Conservation (phyloP, 202 grass and related monocot species). For the Setaria italica region DNA sequence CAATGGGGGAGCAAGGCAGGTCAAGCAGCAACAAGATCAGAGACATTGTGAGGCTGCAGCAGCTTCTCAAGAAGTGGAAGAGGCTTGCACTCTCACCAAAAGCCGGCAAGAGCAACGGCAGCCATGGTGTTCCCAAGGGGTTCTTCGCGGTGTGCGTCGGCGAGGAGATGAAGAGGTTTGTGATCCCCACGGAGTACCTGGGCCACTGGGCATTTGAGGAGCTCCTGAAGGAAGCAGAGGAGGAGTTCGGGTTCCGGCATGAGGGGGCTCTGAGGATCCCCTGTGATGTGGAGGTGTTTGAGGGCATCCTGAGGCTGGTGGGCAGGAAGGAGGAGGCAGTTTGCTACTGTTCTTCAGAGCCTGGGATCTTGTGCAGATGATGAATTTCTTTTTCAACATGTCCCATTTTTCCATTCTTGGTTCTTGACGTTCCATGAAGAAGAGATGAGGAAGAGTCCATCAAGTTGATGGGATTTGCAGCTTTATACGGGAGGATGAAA, state of each 20-base stretch:
- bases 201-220: conserved; percentile 68
- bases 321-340: conserved; percentile 52
- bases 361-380: conserved; percentile 51
- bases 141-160: conserved; percentile 78
- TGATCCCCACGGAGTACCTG: conserved; percentile 78
- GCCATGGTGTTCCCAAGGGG: conserved; percentile 53
- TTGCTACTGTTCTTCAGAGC: conserved; percentile 53
- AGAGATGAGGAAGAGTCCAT: conserved; percentile 4
- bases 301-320: conserved; percentile 64
- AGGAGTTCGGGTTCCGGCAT: conserved; percentile 86
- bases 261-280: conserved; percentile 78
- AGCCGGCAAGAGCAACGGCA: conserved; percentile 31
- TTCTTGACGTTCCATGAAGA: conserved; percentile 30
- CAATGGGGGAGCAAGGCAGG: conserved; percentile 53
- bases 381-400: background rate
- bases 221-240: conserved; percentile 75
- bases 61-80: conserved; percentile 89
- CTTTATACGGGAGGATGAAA: background rate
- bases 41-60: conserved; percentile 75
- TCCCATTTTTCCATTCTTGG: conserved; percentile 38
- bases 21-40: conserved; percentile 72
- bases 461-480: background rate
- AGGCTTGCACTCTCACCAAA: conserved; percentile 56
- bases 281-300: conserved; percentile 66
- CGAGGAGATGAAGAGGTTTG: conserved; percentile 76